Evolutionary conservation across 441 rosid genomes (phyloP).

Genomic region (Erodium texanum): DNA sequence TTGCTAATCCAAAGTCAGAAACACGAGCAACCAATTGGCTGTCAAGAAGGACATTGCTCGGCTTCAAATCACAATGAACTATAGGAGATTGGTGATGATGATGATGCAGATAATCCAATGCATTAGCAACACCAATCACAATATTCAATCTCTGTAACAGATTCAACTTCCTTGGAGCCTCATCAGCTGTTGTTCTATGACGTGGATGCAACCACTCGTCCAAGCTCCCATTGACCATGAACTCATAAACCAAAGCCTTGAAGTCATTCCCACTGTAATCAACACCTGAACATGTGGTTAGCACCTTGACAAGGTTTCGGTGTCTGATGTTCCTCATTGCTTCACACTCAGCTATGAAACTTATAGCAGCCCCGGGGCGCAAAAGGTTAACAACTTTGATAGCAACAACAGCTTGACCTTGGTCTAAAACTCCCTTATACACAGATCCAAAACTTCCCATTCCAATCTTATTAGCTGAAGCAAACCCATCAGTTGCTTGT

Average conservation of each 20-base stretch:
- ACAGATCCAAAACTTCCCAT: conserved; percentile 11
- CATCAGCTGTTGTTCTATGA: not conserved
- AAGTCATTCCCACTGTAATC: conserved; percentile 8
- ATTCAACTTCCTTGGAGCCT: not conserved
- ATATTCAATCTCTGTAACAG: conserved; percentile 9
- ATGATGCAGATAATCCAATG: conserved; percentile 7
- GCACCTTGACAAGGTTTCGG: conserved; percentile 15
- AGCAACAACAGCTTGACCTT: conserved; percentile 7
- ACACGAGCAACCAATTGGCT: conserved; percentile 10
- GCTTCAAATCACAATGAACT: conserved; percentile 17
- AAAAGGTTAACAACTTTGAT: conserved; percentile 14
- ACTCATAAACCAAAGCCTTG: conserved; percentile 17
- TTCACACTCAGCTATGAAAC: conserved; percentile 17
- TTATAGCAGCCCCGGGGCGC: conserved; percentile 8
- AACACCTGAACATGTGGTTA: conserved; percentile 15
- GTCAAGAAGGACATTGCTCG: conserved; percentile 11
- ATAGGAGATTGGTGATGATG: not conserved
- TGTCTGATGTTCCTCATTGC: conserved; percentile 5
- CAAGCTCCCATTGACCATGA: conserved; percentile 17
- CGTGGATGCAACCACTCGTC: not conserved
- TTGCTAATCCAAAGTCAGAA: conserved; percentile 11
- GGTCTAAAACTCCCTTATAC: conserved; percentile 10
- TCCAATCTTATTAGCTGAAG: conserved; percentile 7
- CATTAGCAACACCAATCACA: not conserved
- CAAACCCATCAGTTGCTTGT: conserved; percentile 9